Percentiles rank a stretch among this genome's conserved stretches.
phyloP scores from a whole-genome alignment of 352 stramenopile species.

The Globisporangium nagaii region DNA sequence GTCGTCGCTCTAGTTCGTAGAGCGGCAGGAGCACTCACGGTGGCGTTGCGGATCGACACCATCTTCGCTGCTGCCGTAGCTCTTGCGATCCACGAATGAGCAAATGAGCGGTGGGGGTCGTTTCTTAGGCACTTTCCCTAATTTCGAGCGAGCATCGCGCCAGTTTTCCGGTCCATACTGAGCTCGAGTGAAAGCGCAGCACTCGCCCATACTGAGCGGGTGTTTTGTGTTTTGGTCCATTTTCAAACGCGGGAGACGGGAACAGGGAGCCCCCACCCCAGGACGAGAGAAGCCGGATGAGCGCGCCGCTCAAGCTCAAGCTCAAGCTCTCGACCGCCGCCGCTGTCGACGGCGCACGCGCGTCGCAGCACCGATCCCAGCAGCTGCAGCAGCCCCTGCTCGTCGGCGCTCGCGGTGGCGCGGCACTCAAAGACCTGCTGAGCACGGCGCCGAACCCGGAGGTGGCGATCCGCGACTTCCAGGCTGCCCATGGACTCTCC shows the following conservation, averaged over 20 bases:
- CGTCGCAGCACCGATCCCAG: slow-evolving; percentile 7
- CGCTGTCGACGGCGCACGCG: slow-evolving; percentile 5
- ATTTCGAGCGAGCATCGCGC: too few species aligned
- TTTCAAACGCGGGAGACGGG: neutral
- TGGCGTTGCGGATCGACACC: slow-evolving; percentile 95
- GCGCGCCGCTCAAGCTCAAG: slow-evolving; percentile 57
- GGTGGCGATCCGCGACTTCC: slow-evolving; percentile 78
- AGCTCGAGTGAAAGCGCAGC: too few species aligned
- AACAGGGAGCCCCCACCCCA: neutral
- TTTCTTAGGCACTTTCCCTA: too few species aligned
- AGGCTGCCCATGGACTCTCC: slow-evolving; percentile 52
- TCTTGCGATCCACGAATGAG: slow-evolving; percentile 12
- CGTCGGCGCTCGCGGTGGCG: slow-evolving; percentile 65
- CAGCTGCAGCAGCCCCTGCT: slow-evolving; percentile 35
- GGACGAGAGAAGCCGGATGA: slow-evolving; percentile 24
- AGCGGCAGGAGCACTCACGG: slow-evolving; percentile 28
- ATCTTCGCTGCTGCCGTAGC: slow-evolving; percentile 44
- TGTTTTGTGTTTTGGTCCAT: slow-evolving; percentile 3
- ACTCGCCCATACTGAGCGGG: too few species aligned
- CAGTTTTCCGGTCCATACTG: too few species aligned
- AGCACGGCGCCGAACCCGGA: slow-evolving; percentile 81
- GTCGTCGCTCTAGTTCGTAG: neutral
- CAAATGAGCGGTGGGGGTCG: too few species aligned
- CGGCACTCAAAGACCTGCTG: slow-evolving; percentile 76
- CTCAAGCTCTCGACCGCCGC: slow-evolving; percentile 42